Evolutionary conservation across 2,329 filamentous ascomycete species (phyloP).

Genomic region (Leptographium galeiforme): DNA sequence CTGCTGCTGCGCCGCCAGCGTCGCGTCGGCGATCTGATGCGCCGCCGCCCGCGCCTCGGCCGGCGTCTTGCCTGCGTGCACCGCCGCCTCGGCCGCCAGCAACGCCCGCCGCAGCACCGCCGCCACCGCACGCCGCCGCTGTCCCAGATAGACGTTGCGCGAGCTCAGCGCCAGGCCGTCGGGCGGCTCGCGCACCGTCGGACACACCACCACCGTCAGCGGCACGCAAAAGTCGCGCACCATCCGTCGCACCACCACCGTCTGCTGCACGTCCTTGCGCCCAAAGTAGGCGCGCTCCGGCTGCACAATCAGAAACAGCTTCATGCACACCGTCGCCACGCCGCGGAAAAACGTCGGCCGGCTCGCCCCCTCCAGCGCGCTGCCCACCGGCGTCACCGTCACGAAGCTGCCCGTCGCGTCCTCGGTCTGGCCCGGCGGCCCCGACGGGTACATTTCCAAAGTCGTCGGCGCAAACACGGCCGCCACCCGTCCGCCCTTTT

Average conservation of each 20-base stretch:
- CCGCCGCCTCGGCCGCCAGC: constrained; percentile 48
- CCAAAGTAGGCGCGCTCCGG: constrained; percentile 82
- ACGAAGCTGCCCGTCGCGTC: constrained; percentile 79
- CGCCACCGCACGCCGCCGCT: constrained; percentile 56
- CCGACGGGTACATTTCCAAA: constrained; percentile 73
- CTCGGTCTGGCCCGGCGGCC: constrained; percentile 58
- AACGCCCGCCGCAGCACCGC: constrained; percentile 60
- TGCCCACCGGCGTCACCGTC: constrained; percentile 72
- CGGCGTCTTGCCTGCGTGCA: constrained; percentile 9
- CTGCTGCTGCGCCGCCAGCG: constrained; percentile 46
- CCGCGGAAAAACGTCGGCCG: constrained; percentile 93
- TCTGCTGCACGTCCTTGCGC: constrained; percentile 96
- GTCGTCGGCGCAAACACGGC: constrained; percentile 82
- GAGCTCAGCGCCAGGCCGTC: constrained; percentile 88
- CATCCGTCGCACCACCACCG: constrained; percentile 75
- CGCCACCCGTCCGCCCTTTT: constrained; percentile 49
- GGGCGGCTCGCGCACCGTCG: constrained; percentile 56
- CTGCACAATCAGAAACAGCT: constrained; percentile 71
- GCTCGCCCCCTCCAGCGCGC: constrained; percentile 69
- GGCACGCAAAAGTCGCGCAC: constrained; percentile 77
- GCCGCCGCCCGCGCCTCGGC: constrained; percentile 57
- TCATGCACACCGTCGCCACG: constrained; percentile 93
- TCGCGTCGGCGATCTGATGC: constrained; percentile 39
- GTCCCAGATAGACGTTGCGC: constrained; percentile 82
- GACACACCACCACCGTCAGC: constrained; percentile 57